Evolutionary conservation across 2,329 filamentous ascomycete genomes (phyloP), one percentile per base, ranked within the genome.

Genomic region (Alternaria novae-zelandiae): DNA sequence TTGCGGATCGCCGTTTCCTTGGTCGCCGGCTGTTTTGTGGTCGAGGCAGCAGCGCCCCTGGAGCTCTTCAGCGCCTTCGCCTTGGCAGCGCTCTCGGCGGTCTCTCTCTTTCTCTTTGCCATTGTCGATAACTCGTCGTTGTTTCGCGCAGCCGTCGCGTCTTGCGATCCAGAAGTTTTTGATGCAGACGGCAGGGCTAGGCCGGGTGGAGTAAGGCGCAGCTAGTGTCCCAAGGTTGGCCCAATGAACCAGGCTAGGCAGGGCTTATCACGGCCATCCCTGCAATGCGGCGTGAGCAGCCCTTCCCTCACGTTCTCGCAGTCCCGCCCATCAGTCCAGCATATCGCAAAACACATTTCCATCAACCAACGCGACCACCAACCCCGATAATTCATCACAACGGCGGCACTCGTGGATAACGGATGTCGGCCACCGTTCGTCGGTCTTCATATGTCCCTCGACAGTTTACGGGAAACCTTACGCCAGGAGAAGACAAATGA

Each of bases 361-460:
- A 79, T 79, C 76, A 79, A 76, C 75, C 59, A 68, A 68, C 69
- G 70, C 71, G 68, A 66, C 63, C 67, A 59, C 66, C 61, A 71
- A 71, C 59, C 60, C 66, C 66, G 56, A 65, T 68, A 79, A 78
- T 74, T 70, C 76, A 77, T 77, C 78, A 80, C 71, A 69, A 75
- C 77, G 78, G 78, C 78, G 75, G 71, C 78, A 75, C 75, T 78
- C 74, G 77, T 79, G 79, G 79, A 81, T 79, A 79, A 82, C 83
- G 80, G 82, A 84, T 84, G 82, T 82, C 77, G 81, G 78, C 79
- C 78, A 71, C 73, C 69, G 76, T 69, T 73, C 64, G 71, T 73
- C 72, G 69, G 73, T 71, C 68, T 72, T 82, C 81, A 80, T 80
- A 85, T 85, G 83, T 84, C 82, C 78, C 75, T 83, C 77, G 80